phyloP scores from a whole-genome alignment of 495 filamentous ascomycete species.

The Daldinia grandis region DNA sequence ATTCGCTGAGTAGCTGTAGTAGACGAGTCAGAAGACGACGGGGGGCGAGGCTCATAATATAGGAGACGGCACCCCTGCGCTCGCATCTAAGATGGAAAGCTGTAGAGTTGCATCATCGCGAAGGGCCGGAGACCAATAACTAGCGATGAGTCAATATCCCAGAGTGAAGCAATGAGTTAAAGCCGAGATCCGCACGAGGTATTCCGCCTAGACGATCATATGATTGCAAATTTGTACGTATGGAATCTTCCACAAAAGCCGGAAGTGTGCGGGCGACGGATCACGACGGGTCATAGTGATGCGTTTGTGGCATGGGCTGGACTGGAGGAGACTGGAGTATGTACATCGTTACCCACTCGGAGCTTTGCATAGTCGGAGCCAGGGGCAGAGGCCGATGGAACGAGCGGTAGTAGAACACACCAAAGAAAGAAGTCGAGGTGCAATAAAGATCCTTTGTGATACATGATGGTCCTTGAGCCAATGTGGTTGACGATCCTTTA shows the following conservation, averaged over 20 bases:
- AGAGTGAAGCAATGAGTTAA: constrained; percentile 22
- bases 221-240: constrained; percentile 23
- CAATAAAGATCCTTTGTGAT: constrained; percentile 22
- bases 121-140: constrained; percentile 31
- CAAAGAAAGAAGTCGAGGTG: constrained; percentile 17
- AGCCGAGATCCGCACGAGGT: constrained; percentile 37
- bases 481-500: constrained; percentile 33
- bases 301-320: constrained; percentile 39
- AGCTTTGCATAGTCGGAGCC: constrained; percentile 24
- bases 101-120: constrained; percentile 31
- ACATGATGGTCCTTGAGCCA: constrained; percentile 29
- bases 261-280: constrained; percentile 32
- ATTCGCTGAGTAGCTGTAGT: constrained; percentile 29
- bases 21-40: constrained; percentile 23
- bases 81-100: constrained; percentile 30
- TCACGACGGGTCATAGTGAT: constrained; percentile 40
- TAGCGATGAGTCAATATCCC: constrained; percentile 35
- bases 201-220: constrained; percentile 35
- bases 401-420: constrained; percentile 26
- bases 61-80: constrained; percentile 11
- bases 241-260: constrained; percentile 38
- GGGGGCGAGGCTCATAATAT: constrained; percentile 38
- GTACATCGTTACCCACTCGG: constrained; percentile 33
- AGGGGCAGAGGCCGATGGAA: constrained; percentile 32
- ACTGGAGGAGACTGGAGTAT: not conserved